phyloP scores from a whole-genome alignment of 352 stramenopile species.

The Thraustochytrium striatum region DNA sequence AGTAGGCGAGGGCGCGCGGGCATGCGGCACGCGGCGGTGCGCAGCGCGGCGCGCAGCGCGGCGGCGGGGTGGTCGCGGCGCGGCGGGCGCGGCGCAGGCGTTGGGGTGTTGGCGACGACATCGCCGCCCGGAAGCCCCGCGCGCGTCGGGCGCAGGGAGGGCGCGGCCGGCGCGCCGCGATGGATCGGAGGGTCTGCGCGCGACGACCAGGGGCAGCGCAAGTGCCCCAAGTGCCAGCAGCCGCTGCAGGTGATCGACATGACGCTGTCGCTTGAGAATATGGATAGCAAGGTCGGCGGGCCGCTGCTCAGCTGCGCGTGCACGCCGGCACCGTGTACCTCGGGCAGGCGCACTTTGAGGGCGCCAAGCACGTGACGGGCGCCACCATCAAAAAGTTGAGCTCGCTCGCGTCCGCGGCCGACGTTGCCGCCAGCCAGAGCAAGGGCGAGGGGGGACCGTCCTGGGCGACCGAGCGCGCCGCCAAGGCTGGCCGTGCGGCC shows the following conservation, averaged over 20 bases:
- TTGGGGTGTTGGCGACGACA: neutral
- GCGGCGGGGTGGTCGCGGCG: neutral
- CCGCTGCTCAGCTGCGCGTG: slow-evolving; percentile 26
- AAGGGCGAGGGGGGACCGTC: neutral
- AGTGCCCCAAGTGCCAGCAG: slow-evolving; percentile 35
- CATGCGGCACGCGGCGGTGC: too few species aligned
- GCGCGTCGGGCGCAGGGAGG: too few species aligned
- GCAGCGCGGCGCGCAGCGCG: too few species aligned
- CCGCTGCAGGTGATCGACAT: neutral
- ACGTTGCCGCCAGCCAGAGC: neutral
- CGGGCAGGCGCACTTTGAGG: neutral
- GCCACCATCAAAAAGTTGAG: slow-evolving; percentile 26
- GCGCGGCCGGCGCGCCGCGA: neutral
- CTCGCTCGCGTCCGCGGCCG: neutral
- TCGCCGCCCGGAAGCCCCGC: neutral
- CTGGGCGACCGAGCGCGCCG: neutral
- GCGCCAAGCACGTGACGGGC: neutral
- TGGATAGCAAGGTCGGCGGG: neutral
- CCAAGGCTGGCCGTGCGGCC: neutral
- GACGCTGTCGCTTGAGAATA: too few species aligned
- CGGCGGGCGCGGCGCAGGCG: neutral
- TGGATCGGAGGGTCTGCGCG: neutral
- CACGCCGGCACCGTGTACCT: slow-evolving; percentile 19
- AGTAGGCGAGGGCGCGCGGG: neutral
- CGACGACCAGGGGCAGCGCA: neutral